Conservation (phyloP, 768 basidiomycete species). For the Holtermanniella nyarrowii region DNA sequence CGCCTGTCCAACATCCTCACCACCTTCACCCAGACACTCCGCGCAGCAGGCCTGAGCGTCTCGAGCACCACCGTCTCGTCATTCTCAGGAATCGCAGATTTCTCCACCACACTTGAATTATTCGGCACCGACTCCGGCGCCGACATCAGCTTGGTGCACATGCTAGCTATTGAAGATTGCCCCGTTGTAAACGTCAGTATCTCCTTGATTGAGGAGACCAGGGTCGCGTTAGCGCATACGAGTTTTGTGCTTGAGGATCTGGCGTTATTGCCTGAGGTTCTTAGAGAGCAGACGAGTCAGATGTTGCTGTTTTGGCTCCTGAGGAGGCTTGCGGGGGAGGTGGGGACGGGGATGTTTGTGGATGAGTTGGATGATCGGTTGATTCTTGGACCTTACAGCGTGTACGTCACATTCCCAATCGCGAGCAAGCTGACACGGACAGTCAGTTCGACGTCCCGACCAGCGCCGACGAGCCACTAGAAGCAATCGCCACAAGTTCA, state of each 20-base stretch:
- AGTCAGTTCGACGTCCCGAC: too few relatives aligned
- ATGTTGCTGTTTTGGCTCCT: constrained; percentile 6
- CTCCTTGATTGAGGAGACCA: too few relatives aligned
- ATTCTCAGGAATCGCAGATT: background rate
- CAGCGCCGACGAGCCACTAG: too few relatives aligned
- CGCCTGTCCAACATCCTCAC: constrained; percentile 6
- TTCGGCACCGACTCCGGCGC: background rate
- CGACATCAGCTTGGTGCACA: background rate
- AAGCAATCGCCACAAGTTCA: too few relatives aligned
- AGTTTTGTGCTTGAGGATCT: too few relatives aligned
- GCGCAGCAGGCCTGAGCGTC: constrained; percentile 5
- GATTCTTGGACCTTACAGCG: background rate
- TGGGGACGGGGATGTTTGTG: constrained; percentile 3
- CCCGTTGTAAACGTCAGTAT: too few relatives aligned
- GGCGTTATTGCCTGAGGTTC: too few relatives aligned
- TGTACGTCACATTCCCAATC: too few relatives aligned
- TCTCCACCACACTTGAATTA: background rate
- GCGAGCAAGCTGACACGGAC: too few relatives aligned
- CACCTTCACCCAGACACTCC: constrained; percentile 11
- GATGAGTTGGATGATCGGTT: constrained; percentile 13
- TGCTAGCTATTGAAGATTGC: background rate
- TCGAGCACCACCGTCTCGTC: background rate
- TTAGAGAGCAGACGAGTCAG: too few relatives aligned
- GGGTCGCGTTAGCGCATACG: too few relatives aligned
- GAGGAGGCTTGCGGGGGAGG: background rate